Evolutionary conservation across 1,284 basidiomycete genomes (phyloP).

Genomic region (Wolfiporia cocos): DNA sequence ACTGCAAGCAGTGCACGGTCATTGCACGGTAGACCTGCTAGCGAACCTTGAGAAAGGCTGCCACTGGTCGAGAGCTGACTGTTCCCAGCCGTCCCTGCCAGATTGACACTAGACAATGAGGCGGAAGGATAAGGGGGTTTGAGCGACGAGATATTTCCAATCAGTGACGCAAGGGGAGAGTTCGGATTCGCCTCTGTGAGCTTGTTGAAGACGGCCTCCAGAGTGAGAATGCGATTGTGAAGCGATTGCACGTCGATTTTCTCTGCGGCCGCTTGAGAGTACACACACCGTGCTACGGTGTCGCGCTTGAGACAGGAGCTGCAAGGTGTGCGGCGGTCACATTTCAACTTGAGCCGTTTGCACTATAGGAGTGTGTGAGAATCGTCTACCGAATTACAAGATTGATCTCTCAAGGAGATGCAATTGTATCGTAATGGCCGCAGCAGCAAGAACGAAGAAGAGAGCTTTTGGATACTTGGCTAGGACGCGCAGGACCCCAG

Average conservation of each 20-base stretch:
- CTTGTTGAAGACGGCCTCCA: constrained; percentile 47
- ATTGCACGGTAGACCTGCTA: constrained; percentile 25
- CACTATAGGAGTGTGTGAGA: too few relatives aligned
- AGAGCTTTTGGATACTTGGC: too few relatives aligned
- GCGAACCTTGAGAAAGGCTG: constrained; percentile 14
- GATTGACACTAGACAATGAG: background rate
- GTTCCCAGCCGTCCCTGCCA: constrained; percentile 10
- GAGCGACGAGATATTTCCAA: constrained; percentile 15
- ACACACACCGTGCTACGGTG: constrained; percentile 64
- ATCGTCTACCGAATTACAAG: too few relatives aligned
- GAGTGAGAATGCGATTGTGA: constrained; percentile 66
- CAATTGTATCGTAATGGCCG: too few relatives aligned
- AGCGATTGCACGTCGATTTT: constrained; percentile 80
- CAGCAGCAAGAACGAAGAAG: too few relatives aligned
- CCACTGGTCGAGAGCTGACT: constrained; percentile 22
- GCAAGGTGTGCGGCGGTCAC: constrained; percentile 70
- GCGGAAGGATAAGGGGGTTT: constrained; percentile 13
- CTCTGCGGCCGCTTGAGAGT: constrained; percentile 74
- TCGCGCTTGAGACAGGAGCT: constrained; percentile 73
- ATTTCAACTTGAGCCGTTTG: constrained; percentile 78
- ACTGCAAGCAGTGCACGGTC: constrained; percentile 36
- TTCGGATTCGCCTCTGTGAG: constrained; percentile 24
- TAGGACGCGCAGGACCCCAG: too few relatives aligned
- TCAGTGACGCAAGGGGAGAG: constrained; percentile 12
- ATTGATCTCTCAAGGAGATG: too few relatives aligned